Conservation (phyloP, 2,329 filamentous ascomycete species). For the Fusarium sp. region DNA sequence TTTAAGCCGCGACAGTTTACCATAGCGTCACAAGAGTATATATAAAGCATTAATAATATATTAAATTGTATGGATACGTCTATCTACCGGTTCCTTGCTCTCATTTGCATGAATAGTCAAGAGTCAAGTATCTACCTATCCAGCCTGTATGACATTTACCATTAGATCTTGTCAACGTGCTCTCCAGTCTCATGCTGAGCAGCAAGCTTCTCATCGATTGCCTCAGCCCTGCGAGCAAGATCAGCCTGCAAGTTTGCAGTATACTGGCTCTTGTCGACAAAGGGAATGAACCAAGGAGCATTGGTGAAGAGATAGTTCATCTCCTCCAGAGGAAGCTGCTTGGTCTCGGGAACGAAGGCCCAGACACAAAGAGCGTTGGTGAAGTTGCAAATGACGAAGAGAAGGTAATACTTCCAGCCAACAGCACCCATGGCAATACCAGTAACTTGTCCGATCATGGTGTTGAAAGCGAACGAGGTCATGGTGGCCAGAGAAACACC, state of each 20-base stretch:
- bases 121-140: no score
- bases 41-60: background rate
- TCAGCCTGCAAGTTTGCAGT: constrained; percentile 54
- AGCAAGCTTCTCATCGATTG: constrained; percentile 20
- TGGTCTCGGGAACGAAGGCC: constrained; percentile 74
- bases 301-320: constrained; percentile 59
- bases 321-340: constrained; percentile 72
- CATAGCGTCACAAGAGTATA: constrained; percentile 59
- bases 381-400: constrained; percentile 49
- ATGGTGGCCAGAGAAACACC: constrained; percentile 81
- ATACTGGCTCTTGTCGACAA: constrained; percentile 16
- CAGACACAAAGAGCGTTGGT: constrained; percentile 66
- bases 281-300: constrained; percentile 24
- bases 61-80: background rate
- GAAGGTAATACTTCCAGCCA: constrained; percentile 58
- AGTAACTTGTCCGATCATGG: constrained; percentile 65
- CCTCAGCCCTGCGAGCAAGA: constrained; percentile 66
- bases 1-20: background rate
- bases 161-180: constrained; percentile 3
- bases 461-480: constrained; percentile 80
- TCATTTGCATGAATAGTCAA: no score
- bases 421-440: constrained; percentile 49
- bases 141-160: background rate
- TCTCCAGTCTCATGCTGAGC: constrained; percentile 21
- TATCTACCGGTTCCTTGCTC: no score